Base-by-base conservation (phyloP, 169 alveolate genomes). In the Cryptosporidium baileyi region DNA sequence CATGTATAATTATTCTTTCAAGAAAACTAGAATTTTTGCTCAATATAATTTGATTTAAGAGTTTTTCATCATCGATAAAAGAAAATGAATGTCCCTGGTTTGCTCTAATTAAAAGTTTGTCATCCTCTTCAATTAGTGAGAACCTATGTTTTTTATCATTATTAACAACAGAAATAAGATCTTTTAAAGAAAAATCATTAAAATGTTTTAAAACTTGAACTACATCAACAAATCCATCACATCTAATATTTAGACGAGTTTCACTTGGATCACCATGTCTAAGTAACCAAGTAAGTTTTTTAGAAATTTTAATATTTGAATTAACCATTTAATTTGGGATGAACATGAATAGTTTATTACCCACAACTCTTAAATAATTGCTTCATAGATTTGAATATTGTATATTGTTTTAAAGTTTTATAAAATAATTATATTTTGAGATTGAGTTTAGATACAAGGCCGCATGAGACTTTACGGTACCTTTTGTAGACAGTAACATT, bases 31-130 rank as follows among this genome's bases (percentile, higher is more conserved):
- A 65, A 19, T 54, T 6, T 2, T 41, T 9, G 15, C 32, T 43
- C 24, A 63, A 6, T 24, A 26, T 24, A 17, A 74, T 3, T 74
- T 13, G 17, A 36, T 8, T 36, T 3, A 74, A 32, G 3, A 74
- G 41, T 51, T 54, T 51, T 24, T 47, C 85, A 32, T 54, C 67
- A 5, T 74, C 74, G 13, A 74, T 54, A 19, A 74, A 54, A 5
- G 30, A 24, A 22, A 74, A 30, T 24, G 85, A 74, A 74, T 74
- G 85, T n/a, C 85, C 85, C 43, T 74, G 85, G 67, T 74, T 74
- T 3, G 85, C 85, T 51, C 85, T 60, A 54, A 74, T 54, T 4
- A 38, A 8, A 15, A 30, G 17, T 11, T 24, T 51, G 13, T 44
- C 85, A 32, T 41, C 47, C n/a, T 54, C 67, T 8, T n/a, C 1